A percentile compares a stretch with the other conserved stretches of the same genome.
These are phyloP conservation scores for Kalanchoe fedtschenkoi DNA, from an alignment of 164 flowering plant species.

Conservation along the genomic window DNA sequence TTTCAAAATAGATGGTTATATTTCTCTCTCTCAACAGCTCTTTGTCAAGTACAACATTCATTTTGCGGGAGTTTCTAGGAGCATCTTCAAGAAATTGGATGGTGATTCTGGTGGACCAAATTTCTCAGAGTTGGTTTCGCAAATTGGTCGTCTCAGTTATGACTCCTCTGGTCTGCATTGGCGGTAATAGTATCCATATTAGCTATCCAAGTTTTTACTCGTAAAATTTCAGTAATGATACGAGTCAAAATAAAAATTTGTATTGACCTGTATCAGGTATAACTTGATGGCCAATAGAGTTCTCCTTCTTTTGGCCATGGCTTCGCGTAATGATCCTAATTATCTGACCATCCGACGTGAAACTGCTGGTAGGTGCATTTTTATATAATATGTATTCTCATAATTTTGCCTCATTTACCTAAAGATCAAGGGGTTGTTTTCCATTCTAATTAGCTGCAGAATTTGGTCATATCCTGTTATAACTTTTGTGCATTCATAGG, in stretches of 20 bases:
- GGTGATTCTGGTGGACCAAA: conserved; percentile 35
- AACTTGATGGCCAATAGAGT: conserved; percentile 96
- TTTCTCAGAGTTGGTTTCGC: conserved; percentile 67
- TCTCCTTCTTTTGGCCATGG: conserved; percentile 75
- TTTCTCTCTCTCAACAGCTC: conserved; percentile 35
- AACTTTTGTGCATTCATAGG: conserved; percentile 34
- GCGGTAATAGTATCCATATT: conserved; percentile 39
- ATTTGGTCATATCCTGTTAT: background rate
- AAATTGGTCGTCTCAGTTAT: conserved; percentile 75
- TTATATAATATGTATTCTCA: background rate
- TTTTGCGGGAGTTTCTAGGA: conserved; percentile 74
- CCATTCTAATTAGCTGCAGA: background rate
- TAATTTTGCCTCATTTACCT: background rate
- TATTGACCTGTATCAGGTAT: conserved; percentile 42
- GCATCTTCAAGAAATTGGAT: conserved; percentile 36
- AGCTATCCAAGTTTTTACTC: background rate
- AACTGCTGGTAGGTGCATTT: conserved; percentile 62
- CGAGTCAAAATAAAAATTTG: background rate
- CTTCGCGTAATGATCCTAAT: conserved; percentile 58
- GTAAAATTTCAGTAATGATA: background rate
- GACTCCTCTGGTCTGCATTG: conserved; percentile 78
- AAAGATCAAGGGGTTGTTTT: background rate
- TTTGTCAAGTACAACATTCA: conserved; percentile 92
- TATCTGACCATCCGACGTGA: conserved; percentile 51
- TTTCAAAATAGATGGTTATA: background rate